Conservation (phyloP, 371 early-diverging fungal species). For the Lichtheimia corymbifera region DNA sequence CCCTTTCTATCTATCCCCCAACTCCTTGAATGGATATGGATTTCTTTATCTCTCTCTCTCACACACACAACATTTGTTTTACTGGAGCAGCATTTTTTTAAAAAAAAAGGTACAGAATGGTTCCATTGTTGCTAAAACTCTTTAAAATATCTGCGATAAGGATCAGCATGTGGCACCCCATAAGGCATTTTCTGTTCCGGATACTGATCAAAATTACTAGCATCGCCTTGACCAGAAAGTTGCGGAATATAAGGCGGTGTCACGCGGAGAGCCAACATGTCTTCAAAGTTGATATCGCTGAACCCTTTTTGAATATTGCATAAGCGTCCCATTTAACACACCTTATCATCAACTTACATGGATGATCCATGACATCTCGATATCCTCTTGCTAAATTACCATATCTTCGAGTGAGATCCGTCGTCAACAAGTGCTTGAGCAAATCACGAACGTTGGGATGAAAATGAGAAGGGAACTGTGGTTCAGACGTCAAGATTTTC, state of each 20-base stretch:
- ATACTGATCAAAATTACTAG: constrained; percentile 92
- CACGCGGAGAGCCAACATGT: constrained; percentile 67
- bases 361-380: constrained; percentile 77
- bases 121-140: constrained; percentile 23
- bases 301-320: constrained; percentile 61
- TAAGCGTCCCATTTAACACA: too few species aligned
- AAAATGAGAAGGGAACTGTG: constrained; percentile 85
- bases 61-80: too few species aligned
- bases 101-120: too few species aligned
- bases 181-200: constrained; percentile 73
- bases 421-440: constrained; percentile 80
- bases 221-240: constrained; percentile 80
- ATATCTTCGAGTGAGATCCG: constrained; percentile 86
- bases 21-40: too few species aligned
- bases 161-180: constrained; percentile 35
- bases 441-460: constrained; percentile 84
- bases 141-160: constrained; percentile 27
- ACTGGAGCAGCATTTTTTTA: too few species aligned
- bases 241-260: constrained; percentile 88
- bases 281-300: constrained; percentile 87
- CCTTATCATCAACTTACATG: constrained; percentile 51
- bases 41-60: too few species aligned
- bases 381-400: constrained; percentile 88
- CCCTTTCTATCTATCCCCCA: too few species aligned
- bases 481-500: constrained; percentile 83